These are phyloP conservation scores for Zalaria obscura DNA, from an alignment of 2,329 filamentous ascomycete species.

Conservation along the genomic window DNA sequence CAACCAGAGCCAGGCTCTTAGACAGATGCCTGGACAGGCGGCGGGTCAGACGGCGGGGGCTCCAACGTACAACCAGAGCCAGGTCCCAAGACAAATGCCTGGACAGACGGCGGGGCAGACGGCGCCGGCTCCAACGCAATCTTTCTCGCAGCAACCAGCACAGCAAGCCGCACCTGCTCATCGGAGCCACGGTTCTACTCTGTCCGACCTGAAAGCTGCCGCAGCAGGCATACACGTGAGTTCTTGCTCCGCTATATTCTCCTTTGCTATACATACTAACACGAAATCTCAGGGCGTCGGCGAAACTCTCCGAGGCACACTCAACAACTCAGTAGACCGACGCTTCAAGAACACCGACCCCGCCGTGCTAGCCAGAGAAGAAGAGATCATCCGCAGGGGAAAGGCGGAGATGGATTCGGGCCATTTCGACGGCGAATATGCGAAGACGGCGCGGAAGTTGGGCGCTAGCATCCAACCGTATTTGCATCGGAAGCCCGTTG, in stretches of 20 bases:
- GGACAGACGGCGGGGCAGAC: too few relatives aligned
- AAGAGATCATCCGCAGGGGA: not conserved
- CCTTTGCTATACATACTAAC: constrained; percentile 3
- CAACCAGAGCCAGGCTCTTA: too few relatives aligned
- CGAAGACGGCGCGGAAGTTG: too few relatives aligned
- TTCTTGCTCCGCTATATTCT: not conserved
- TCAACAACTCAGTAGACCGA: constrained; percentile 17
- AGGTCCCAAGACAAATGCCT: too few relatives aligned
- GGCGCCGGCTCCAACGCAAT: too few relatives aligned
- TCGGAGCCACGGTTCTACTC: not conserved
- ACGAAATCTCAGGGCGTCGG: constrained; percentile 14
- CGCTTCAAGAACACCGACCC: constrained; percentile 7
- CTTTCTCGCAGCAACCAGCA: not conserved
- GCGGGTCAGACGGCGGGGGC: too few relatives aligned
- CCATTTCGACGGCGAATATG: too few relatives aligned
- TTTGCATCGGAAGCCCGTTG: too few relatives aligned
- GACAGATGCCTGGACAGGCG: too few relatives aligned
- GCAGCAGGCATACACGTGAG: constrained; percentile 17
- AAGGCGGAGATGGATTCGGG: not conserved
- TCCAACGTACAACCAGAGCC: too few relatives aligned
- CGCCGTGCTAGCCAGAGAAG: not conserved
- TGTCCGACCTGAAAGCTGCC: constrained; percentile 13
- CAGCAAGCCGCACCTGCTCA: not conserved
- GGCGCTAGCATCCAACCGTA: too few relatives aligned
- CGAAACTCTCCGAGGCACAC: constrained; percentile 16